Evolutionary conservation across 2,329 filamentous ascomycete species (phyloP).

Genomic region (Stagonosporopsis vannaccii): DNA sequence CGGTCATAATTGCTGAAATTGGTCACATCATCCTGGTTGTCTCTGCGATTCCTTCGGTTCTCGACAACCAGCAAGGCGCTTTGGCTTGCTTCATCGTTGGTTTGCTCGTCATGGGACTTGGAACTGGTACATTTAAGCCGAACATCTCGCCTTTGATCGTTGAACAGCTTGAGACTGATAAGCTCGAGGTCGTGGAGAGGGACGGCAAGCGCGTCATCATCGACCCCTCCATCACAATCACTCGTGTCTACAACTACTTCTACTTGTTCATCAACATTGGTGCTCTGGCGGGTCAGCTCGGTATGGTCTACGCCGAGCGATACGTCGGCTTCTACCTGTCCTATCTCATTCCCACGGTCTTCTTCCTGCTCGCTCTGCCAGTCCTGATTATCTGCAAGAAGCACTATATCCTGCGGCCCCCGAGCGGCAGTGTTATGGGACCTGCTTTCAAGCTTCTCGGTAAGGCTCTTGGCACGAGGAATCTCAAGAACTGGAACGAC

Average conservation of each 20-base stretch:
- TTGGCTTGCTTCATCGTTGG: constrained; percentile 64
- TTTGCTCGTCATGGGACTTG: constrained; percentile 69
- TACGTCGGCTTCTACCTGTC: constrained; percentile 76
- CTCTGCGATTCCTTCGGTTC: constrained; percentile 61
- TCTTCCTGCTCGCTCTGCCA: constrained; percentile 67
- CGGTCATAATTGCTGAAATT: constrained; percentile 65
- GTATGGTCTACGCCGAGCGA: constrained; percentile 50
- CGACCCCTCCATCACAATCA: constrained; percentile 70
- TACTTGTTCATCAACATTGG: constrained; percentile 51
- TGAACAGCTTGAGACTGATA: constrained; percentile 69
- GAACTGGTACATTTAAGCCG: constrained; percentile 74
- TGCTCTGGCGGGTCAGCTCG: constrained; percentile 45
- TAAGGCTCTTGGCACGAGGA: constrained; percentile 58
- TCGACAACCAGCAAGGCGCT: constrained; percentile 57
- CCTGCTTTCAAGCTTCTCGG: constrained; percentile 69
- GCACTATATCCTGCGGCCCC: constrained; percentile 66
- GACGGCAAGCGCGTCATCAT: constrained; percentile 68
- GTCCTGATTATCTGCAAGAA: constrained; percentile 68
- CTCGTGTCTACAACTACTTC: constrained; percentile 69
- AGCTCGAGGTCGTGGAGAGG: constrained; percentile 53
- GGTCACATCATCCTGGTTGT: constrained; percentile 63
- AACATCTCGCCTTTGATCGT: constrained; percentile 66
- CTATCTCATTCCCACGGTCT: constrained; percentile 70
- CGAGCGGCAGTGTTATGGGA: constrained; percentile 71
- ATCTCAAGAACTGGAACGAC: constrained; percentile 63